Evolutionary conservation across 345 rosid species (phyloP).

Genomic region (Boechera retrofracta): DNA sequence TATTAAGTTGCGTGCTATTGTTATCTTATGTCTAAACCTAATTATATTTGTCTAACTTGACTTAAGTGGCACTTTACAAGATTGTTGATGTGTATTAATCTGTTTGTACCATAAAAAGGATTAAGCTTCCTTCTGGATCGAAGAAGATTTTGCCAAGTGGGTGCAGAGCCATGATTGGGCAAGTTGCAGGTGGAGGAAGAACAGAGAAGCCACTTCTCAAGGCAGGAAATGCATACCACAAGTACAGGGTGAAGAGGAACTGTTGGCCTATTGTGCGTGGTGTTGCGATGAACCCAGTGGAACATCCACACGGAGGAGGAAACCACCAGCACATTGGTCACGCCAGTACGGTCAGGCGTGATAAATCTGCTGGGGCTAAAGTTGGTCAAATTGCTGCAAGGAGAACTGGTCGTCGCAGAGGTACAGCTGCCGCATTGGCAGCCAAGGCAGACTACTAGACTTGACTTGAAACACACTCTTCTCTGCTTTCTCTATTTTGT

Average conservation of each 20-base stretch:
- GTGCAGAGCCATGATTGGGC: slow-evolving; percentile 73
- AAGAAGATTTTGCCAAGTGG: slow-evolving; percentile 65
- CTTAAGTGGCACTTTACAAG: slow-evolving; percentile 5
- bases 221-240: slow-evolving; percentile 76
- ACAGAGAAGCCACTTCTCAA: slow-evolving; percentile 77
- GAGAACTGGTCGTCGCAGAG: slow-evolving; percentile 71
- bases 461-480: slow-evolving; percentile 12
- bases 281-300: slow-evolving; percentile 83
- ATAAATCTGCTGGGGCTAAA: slow-evolving; percentile 64
- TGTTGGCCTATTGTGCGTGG: slow-evolving; percentile 80
- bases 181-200: slow-evolving; percentile 77
- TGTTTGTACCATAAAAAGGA: slow-evolving; percentile 35
- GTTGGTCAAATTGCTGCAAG: slow-evolving; percentile 68
- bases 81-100: neutral
- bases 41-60: neutral
- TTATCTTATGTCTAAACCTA: neutral
- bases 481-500: slow-evolving; percentile 5
- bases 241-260: slow-evolving; percentile 70
- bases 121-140: slow-evolving; percentile 72
- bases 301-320: slow-evolving; percentile 86
- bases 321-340: slow-evolving; percentile 83
- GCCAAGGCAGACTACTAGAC: slow-evolving; percentile 53
- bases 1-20: neutral
- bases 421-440: slow-evolving; percentile 64
- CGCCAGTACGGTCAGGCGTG: slow-evolving; percentile 67